Evolutionary conservation across 768 basidiomycete species (phyloP).

Genomic region (Leccinum pellstonianum): DNA sequence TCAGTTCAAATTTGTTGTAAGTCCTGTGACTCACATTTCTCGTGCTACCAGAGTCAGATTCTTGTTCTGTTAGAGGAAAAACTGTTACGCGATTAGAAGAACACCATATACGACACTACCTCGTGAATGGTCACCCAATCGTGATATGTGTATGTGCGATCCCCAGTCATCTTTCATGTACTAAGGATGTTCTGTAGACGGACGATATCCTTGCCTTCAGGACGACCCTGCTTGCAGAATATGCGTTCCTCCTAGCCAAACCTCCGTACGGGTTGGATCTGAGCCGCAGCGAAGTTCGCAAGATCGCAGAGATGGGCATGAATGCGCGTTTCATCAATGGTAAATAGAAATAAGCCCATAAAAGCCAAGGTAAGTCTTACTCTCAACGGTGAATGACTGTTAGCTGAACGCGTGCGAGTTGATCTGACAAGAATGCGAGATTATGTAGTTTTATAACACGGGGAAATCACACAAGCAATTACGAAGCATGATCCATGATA

Average conservation of each 20-base stretch:
- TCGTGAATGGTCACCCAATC: slow-evolving; percentile 63
- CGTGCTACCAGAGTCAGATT: neutral
- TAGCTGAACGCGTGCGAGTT: neutral
- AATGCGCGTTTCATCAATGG: slow-evolving; percentile 26
- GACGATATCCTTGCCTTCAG: slow-evolving; percentile 81
- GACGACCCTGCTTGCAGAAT: slow-evolving; percentile 72
- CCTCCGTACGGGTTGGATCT: slow-evolving; percentile 75
- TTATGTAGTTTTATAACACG: neutral
- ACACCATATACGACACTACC: slow-evolving; percentile 72
- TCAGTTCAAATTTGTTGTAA: slow-evolving; percentile 75
- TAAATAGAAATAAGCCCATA: neutral
- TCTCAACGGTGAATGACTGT: neutral
- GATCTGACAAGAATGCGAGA: no score
- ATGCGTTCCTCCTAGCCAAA: slow-evolving; percentile 72
- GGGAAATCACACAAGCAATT: neutral
- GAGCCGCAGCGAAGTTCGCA: slow-evolving; percentile 51
- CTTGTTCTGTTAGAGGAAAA: slow-evolving; percentile 50
- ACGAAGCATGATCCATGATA: neutral
- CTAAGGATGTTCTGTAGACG: slow-evolving; percentile 47
- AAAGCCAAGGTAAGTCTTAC: neutral
- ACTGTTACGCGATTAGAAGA: slow-evolving; percentile 62
- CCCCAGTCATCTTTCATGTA: neutral
- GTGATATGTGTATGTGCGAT: slow-evolving; percentile 62
- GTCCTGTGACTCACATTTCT: slow-evolving; percentile 24
- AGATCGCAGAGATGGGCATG: slow-evolving; percentile 64